These are phyloP conservation scores for Mortierella sp. DNA, from an alignment of 371 early-diverging fungal species.

Conservation along the genomic window DNA sequence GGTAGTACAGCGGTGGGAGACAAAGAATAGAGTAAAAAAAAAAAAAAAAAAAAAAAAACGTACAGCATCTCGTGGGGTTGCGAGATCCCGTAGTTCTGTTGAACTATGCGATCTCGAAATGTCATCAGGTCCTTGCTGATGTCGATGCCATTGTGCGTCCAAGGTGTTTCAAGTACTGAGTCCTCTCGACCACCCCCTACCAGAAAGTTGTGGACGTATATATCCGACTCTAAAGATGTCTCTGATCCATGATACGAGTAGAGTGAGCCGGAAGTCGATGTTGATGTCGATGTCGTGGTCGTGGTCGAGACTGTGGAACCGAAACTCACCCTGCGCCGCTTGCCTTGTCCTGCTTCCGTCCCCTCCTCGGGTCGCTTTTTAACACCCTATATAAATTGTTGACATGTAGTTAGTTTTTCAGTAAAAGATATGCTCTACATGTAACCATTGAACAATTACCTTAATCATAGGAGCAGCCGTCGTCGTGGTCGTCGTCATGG, in stretches of 20 bases:
- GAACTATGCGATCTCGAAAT: slow-evolving; percentile 24
- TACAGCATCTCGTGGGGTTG: slow-evolving; percentile 31
- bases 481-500: slow-evolving; percentile 8
- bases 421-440: neutral
- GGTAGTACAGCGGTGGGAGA: slow-evolving; percentile 10
- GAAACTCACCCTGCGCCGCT: slow-evolving; percentile 13
- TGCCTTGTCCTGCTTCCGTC: slow-evolving; percentile 10
- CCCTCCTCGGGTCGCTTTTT: slow-evolving; percentile 9
- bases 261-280: slow-evolving; percentile 7
- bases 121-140: slow-evolving; percentile 25
- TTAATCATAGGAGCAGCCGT: slow-evolving; percentile 3
- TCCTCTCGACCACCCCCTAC: slow-evolving; percentile 20
- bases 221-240: slow-evolving; percentile 16
- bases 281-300: slow-evolving; percentile 5
- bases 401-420: slow-evolving; percentile 2
- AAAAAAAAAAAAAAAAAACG: slow-evolving; percentile 16
- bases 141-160: slow-evolving; percentile 23
- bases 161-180: slow-evolving; percentile 23
- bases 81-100: slow-evolving; percentile 20
- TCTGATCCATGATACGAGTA: slow-evolving; percentile 23
- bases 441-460: slow-evolving; percentile 3
- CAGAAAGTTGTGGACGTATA: slow-evolving; percentile 21
- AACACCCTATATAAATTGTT: slow-evolving; percentile 7
- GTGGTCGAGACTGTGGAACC: slow-evolving; percentile 14
- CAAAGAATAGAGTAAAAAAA: slow-evolving; percentile 25